Percentiles rank a stretch among this genome's conserved stretches.
Evolutionary conservation across 768 basidiomycete species (phyloP).

Genomic region (Lactarius psammicola): DNA sequence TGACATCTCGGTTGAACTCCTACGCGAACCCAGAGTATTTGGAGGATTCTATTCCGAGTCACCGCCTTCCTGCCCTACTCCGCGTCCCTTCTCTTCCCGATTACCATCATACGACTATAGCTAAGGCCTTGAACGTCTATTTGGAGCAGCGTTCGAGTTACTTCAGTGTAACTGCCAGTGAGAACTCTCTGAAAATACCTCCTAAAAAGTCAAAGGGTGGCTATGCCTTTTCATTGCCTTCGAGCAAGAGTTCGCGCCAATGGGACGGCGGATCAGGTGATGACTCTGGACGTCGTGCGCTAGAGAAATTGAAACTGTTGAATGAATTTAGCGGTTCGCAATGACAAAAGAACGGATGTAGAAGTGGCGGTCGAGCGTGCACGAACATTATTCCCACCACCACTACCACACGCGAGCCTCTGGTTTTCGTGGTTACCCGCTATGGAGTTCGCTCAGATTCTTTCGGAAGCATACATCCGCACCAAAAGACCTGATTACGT

Average conservation of each 20-base stretch:
- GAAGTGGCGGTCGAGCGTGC: not conserved
- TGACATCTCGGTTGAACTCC: not conserved
- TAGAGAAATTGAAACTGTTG: too few species aligned
- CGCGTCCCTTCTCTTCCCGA: not conserved
- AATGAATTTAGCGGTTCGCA: too few species aligned
- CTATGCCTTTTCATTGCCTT: too few species aligned
- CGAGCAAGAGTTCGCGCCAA: too few species aligned
- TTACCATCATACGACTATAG: not conserved
- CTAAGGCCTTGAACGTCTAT: too few species aligned
- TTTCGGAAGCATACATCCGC: not conserved
- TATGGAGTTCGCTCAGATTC: not conserved
- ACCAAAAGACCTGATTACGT: not conserved
- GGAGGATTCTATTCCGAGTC: not conserved
- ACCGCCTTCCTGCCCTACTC: not conserved
- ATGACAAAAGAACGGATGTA: not conserved
- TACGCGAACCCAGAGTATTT: not conserved
- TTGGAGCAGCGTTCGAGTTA: too few species aligned
- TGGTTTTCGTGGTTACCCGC: accelerated
- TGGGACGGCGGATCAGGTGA: too few species aligned
- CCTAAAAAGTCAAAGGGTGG: too few species aligned
- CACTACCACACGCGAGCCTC: not conserved
- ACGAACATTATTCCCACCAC: not conserved
- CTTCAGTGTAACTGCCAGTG: too few species aligned
- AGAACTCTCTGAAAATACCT: too few species aligned
- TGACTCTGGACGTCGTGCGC: too few species aligned